Evolutionary conservation across 345 rosid species (phyloP).

Genomic region (Toxicodendron radicans): DNA sequence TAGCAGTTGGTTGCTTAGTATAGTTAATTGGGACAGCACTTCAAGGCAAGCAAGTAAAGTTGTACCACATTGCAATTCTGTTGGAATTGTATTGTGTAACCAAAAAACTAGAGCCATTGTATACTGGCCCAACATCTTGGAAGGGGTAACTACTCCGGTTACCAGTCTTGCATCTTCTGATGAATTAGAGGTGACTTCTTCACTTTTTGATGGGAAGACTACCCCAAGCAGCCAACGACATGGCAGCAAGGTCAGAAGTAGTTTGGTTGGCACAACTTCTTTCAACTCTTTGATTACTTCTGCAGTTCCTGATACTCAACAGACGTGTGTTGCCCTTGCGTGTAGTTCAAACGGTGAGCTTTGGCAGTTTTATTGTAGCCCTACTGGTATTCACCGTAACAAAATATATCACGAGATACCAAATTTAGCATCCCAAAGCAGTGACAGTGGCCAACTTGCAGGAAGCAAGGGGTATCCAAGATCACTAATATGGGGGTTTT

Average conservation of each 20-base stretch:
- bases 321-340: constrained; percentile 61
- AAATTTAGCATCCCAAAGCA: constrained; percentile 39
- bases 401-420: constrained; percentile 36
- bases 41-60: constrained; percentile 34
- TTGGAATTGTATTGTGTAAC: constrained; percentile 64
- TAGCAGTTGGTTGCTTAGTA: constrained; percentile 60
- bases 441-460: constrained; percentile 33
- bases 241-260: constrained; percentile 33
- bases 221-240: constrained; percentile 35
- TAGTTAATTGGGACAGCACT: constrained; percentile 65
- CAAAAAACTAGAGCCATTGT: constrained; percentile 56
- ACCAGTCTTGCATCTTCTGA: constrained; percentile 39
- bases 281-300: constrained; percentile 73
- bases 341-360: constrained; percentile 74
- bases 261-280: constrained; percentile 35
- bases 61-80: constrained; percentile 37
- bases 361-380: constrained; percentile 72
- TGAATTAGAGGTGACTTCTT: constrained; percentile 44
- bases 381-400: constrained; percentile 38
- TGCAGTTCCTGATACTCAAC: constrained; percentile 33
- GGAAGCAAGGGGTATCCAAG: constrained; percentile 71
- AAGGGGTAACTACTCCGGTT: constrained; percentile 43
- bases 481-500: constrained; percentile 69
- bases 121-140: constrained; percentile 77
- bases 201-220: constrained; percentile 36